Evolutionary conservation across 441 rosid genomes (phyloP), one percentile per base, ranked within the genome.

Genomic region (Aleurites moluccanus): DNA sequence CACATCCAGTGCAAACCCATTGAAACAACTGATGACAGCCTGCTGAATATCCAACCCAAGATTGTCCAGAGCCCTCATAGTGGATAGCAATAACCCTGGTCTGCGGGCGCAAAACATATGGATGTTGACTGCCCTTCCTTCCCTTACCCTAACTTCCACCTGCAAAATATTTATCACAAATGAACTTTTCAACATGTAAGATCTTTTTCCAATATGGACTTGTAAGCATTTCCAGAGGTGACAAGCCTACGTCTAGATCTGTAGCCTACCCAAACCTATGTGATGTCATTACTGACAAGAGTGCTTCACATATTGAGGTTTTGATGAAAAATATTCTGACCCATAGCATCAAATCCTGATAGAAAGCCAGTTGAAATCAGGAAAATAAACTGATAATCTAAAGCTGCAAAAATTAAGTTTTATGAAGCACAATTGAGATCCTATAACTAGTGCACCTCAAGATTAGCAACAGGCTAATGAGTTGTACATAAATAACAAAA

Each of bases 111-210:
- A 88, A 65, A 88, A 85, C 92, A 91, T 91, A 80, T 91, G 93
- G 64, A 91, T 91, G 82, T 89, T 89, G 63, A 91, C 96, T 11
- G 88, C 92, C 81, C 90, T 82, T 80, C 92, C 92, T 83, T 88
- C 92, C 68, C 90, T 83, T 50, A 75, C 70, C 75, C 85, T 84
- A 23, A 88, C 92, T 75, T 88, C 92, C 75, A 86, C 89, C 92
- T 88, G 67, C 40, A 63, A 21, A 70, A 49, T 11, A 18, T 23
- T 9, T 10, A 52, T 27, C 72, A 28, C 42, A 28, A 20, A 0
- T 4, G 38, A 60, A 27, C 20, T 62, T 5, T 6, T 14, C 10
- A 62, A 33, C 7, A 18, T 49, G 10, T 33, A 14, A 60, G 6
- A 28, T 28, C 0, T 28, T 25, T 18, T 20, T 64, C 38, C 38